Evolutionary conservation across 805 yeast genomes (phyloP).

Genomic region (Ascoidea tarda): DNA sequence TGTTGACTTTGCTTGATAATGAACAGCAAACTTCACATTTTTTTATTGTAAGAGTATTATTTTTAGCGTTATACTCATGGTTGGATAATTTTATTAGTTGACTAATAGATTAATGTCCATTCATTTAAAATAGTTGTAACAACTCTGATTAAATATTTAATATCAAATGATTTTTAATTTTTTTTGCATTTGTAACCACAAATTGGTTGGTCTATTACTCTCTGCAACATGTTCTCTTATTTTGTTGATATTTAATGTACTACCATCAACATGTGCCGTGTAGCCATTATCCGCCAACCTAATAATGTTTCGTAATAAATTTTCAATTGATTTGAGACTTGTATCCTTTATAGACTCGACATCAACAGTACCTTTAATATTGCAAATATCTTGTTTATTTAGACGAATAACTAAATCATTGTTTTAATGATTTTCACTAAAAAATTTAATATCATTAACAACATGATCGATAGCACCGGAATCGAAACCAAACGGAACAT

Average conservation of each 20-base stretch:
- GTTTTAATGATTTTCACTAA: too few species aligned
- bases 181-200: neutral
- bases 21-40: neutral
- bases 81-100: neutral
- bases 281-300: neutral
- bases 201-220: too few species aligned
- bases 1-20: too few species aligned
- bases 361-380: neutral
- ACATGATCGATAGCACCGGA: too few species aligned
- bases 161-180: too few species aligned
- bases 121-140: neutral
- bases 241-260: too few species aligned
- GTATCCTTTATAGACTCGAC: neutral
- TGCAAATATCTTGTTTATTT: neutral
- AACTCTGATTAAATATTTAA: neutral
- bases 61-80: neutral
- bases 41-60: neutral
- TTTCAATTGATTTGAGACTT: too few species aligned
- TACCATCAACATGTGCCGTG: too few species aligned
- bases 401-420: neutral
- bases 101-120: neutral
- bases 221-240: too few species aligned
- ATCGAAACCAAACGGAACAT: too few species aligned
- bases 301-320: neutral
- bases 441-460: too few species aligned